Conservation (phyloP, 306 rosid species). For the Begonia masoniana region DNA sequence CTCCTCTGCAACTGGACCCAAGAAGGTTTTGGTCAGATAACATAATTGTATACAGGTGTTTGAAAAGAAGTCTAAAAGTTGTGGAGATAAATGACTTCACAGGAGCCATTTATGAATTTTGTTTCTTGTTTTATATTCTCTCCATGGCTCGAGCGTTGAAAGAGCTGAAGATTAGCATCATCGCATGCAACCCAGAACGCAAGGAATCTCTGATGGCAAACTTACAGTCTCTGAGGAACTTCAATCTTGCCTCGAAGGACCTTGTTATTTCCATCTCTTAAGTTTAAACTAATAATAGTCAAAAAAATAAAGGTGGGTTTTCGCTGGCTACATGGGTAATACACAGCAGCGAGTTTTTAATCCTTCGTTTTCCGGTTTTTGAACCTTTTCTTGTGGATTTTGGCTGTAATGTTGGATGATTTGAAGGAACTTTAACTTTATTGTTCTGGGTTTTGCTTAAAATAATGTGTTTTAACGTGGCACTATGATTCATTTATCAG, state of each 20-base stretch:
- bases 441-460: too few species aligned
- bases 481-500: too few species aligned
- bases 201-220: neutral
- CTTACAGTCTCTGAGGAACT: neutral
- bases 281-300: neutral
- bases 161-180: neutral
- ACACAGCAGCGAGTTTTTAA: too few species aligned
- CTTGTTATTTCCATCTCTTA: neutral
- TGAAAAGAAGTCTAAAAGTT: neutral
- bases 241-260: neutral
- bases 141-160: constrained; percentile 1
- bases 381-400: too few species aligned
- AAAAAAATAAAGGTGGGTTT: too few species aligned
- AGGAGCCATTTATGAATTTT: constrained; percentile 8
- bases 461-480: too few species aligned
- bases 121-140: constrained; percentile 7
- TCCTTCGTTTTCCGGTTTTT: too few species aligned
- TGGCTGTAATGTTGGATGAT: too few species aligned
- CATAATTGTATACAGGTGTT: neutral
- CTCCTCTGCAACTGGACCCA: constrained; percentile 7
- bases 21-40: neutral
- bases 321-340: too few species aligned
- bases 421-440: too few species aligned
- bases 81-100: constrained; percentile 14
- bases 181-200: neutral